A percentile compares a stretch with the other conserved stretches of the same genome.
These are phyloP conservation scores for Epipyxis sp. DNA, from an alignment of 108 stramenopile species.

Conservation along the genomic window DNA sequence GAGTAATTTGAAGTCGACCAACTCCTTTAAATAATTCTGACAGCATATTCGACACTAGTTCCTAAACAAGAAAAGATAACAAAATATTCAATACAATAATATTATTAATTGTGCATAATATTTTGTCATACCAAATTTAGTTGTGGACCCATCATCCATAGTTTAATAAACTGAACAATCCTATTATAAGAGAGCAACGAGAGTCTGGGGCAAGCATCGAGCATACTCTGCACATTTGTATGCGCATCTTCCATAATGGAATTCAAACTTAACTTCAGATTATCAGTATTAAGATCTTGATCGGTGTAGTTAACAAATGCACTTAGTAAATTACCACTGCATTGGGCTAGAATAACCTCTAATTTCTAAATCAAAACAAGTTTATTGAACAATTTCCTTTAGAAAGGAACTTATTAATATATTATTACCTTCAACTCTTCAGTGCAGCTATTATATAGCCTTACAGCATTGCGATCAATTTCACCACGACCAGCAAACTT, in stretches of 20 bases:
- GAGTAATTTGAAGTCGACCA: neutral
- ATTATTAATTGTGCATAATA: no score
- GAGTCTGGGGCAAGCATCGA: conserved; percentile 9
- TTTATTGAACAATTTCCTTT: no score
- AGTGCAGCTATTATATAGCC: conserved; percentile 17
- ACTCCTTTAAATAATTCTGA: conserved; percentile 25
- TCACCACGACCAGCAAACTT: conserved; percentile 7
- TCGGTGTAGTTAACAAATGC: neutral
- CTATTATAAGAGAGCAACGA: conserved; percentile 17
- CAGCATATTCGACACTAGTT: neutral
- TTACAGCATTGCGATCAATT: conserved; percentile 8
- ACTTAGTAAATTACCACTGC: neutral
- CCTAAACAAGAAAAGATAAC: no score
- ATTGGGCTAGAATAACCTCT: neutral
- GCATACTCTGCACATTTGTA: neutral
- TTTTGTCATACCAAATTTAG: neutral
- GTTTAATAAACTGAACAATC: neutral
- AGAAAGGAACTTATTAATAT: no score
- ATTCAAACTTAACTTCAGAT: neutral
- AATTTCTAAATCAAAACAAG: no score
- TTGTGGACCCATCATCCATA: conserved; percentile 21
- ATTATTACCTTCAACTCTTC: conserved; percentile 30
- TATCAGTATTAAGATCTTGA: conserved; percentile 4
- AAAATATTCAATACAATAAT: no score
- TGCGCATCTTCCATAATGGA: neutral